These are phyloP conservation scores for Meyerozyma carpophila DNA, from an alignment of 1,139 yeast genomes.

Conservation along the genomic window DNA sequence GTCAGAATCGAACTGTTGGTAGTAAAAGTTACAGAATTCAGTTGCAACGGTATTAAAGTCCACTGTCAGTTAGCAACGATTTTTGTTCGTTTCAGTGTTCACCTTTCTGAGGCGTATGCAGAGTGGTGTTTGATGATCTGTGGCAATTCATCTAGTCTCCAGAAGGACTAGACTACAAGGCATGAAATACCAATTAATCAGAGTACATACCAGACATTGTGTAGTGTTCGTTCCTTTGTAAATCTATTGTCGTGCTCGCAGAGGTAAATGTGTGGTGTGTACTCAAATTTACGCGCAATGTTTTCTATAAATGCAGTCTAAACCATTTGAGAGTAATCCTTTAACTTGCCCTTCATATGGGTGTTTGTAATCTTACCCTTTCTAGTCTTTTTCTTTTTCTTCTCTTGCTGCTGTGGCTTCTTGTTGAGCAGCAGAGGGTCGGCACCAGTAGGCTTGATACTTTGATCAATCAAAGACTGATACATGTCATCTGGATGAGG, in stretches of 20 bases:
- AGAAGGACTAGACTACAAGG: too few species aligned
- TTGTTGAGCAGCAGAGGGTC: slow-evolving; percentile 87
- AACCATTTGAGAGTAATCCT: slow-evolving; percentile 61
- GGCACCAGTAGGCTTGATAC: slow-evolving; percentile 92
- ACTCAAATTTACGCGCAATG: background rate
- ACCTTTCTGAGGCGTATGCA: too few species aligned
- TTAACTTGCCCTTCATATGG: slow-evolving; percentile 92
- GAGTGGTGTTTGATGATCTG: too few species aligned
- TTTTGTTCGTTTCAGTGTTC: too few species aligned
- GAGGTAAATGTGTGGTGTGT: background rate
- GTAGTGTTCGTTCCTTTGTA: background rate
- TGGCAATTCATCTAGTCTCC: too few species aligned
- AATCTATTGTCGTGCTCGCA: background rate
- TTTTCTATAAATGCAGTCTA: slow-evolving; percentile 7
- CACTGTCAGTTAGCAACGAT: slow-evolving; percentile 26
- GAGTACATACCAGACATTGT: slow-evolving; percentile 11
- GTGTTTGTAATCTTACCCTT: slow-evolving; percentile 92
- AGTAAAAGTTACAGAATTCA: slow-evolving; percentile 91
- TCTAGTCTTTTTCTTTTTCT: slow-evolving; percentile 88
- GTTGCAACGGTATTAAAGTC: slow-evolving; percentile 70
- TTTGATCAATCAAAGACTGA: slow-evolving; percentile 69
- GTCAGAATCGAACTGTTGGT: slow-evolving; percentile 90
- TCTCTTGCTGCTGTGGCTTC: slow-evolving; percentile 53
- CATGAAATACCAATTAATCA: background rate
- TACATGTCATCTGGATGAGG: slow-evolving; percentile 83